Conservation (phyloP, 192 early-diverging fungal species). For the Coemansia erecta region DNA sequence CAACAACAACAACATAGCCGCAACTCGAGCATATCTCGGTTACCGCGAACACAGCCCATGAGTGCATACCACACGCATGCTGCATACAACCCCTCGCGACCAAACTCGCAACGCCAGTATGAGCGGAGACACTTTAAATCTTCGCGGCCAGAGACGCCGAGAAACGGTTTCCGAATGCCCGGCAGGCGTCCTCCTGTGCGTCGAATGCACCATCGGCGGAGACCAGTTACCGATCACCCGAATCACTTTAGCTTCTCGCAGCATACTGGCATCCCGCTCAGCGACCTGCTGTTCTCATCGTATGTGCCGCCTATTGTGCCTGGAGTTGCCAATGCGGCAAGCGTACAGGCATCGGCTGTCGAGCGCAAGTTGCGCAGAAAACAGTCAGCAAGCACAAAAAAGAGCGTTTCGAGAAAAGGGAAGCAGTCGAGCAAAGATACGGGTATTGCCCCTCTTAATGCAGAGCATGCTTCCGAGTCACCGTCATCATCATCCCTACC, state of each 20-base stretch:
- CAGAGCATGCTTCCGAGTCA: background rate
- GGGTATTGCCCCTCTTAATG: background rate
- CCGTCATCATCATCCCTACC: background rate
- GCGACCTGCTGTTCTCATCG: constrained; percentile 72
- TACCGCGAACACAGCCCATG: constrained; percentile 49
- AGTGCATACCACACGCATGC: constrained; percentile 32
- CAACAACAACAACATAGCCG: background rate
- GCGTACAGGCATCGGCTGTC: constrained; percentile 28
- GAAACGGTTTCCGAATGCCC: constrained; percentile 4
- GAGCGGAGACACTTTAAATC: constrained; percentile 22
- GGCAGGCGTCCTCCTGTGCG: constrained; percentile 15
- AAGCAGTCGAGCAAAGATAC: background rate
- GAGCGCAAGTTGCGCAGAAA: constrained; percentile 37
- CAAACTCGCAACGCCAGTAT: constrained; percentile 25
- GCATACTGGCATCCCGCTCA: constrained; percentile 71
- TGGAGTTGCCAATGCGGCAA: constrained; percentile 42
- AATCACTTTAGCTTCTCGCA: constrained; percentile 78
- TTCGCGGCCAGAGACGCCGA: constrained; percentile 19
- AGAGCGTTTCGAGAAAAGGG: background rate
- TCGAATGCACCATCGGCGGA: constrained; percentile 24
- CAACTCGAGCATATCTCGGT: constrained; percentile 9
- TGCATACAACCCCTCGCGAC: constrained; percentile 23
- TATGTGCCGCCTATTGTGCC: constrained; percentile 48
- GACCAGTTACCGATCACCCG: constrained; percentile 45
- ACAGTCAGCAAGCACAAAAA: constrained; percentile 15